phyloP scores from a whole-genome alignment of 75 land plant species.

The Pinus taeda region DNA sequence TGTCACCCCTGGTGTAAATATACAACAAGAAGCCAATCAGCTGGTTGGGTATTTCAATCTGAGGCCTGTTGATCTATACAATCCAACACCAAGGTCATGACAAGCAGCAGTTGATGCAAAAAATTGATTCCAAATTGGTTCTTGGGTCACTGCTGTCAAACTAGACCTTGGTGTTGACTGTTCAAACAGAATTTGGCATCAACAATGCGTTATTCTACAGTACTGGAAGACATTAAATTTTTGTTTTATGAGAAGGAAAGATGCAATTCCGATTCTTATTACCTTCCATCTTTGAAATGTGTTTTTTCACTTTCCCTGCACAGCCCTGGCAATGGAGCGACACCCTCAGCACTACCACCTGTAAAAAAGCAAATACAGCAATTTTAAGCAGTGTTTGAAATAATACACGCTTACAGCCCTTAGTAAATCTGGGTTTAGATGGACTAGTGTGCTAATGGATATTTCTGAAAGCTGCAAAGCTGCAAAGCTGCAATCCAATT shows the following conservation, averaged over 20 bases:
- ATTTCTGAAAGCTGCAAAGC: neutral
- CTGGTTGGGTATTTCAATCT: too few species aligned
- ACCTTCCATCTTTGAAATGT: conserved; percentile 38
- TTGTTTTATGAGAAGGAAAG: neutral
- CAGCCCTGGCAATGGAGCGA: conserved; percentile 42
- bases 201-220: too few species aligned
- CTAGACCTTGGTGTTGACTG: too few species aligned
- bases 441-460: neutral
- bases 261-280: neutral
- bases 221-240: too few species aligned
- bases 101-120: too few species aligned
- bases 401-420: neutral
- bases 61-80: too few species aligned
- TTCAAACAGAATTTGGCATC: too few species aligned
- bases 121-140: too few species aligned
- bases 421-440: neutral
- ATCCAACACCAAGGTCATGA: too few species aligned
- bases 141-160: too few species aligned
- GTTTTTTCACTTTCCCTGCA: conserved; percentile 36
- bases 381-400: neutral
- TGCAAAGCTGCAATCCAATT: too few species aligned
- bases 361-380: neutral
- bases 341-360: conserved; percentile 33
- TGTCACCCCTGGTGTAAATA: conserved; percentile 43
- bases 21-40: neutral